Evolutionary conservation across 2,329 filamentous ascomycete species (phyloP).

Genomic region (Myrmaecium sp.): DNA sequence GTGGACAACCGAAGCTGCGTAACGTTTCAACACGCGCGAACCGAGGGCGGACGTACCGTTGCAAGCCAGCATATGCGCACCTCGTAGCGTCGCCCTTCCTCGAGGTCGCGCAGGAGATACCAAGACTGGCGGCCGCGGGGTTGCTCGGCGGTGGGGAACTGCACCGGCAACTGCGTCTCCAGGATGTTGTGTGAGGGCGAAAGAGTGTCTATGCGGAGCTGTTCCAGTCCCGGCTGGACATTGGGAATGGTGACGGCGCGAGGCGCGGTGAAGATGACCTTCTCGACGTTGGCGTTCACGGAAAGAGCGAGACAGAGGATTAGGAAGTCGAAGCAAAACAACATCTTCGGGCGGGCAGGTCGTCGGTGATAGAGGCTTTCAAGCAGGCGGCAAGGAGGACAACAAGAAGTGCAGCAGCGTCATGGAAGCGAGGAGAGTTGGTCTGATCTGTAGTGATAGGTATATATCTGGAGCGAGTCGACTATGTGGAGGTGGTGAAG

Average conservation of each 20-base stretch:
- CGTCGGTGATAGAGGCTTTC: too few species aligned
- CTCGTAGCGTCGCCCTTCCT: slow-evolving; percentile 67
- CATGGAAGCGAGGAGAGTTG: too few species aligned
- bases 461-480: too few species aligned
- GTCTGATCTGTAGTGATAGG: too few species aligned
- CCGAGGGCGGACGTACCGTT: slow-evolving; percentile 43
- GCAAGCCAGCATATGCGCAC: slow-evolving; percentile 86
- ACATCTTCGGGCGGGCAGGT: too few species aligned
- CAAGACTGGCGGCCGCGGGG: slow-evolving; percentile 51
- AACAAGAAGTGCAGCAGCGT: too few species aligned
- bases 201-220: slow-evolving; percentile 48
- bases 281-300: slow-evolving; percentile 92
- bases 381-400: too few species aligned
- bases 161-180: slow-evolving; percentile 46
- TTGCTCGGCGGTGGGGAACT: slow-evolving; percentile 42
- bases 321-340: too few species aligned
- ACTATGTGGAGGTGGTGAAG: too few species aligned
- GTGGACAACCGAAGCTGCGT: slow-evolving; percentile 1
- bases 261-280: slow-evolving; percentile 72
- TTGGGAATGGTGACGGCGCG: slow-evolving; percentile 37
- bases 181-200: slow-evolving; percentile 38
- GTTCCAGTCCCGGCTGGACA: slow-evolving; percentile 37
- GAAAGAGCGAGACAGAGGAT: too few species aligned
- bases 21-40: slow-evolving; percentile 3
- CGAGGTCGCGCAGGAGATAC: slow-evolving; percentile 58